phyloP scores from a whole-genome alignment of 371 early-diverging fungal species.

The Mucor sp. region DNA sequence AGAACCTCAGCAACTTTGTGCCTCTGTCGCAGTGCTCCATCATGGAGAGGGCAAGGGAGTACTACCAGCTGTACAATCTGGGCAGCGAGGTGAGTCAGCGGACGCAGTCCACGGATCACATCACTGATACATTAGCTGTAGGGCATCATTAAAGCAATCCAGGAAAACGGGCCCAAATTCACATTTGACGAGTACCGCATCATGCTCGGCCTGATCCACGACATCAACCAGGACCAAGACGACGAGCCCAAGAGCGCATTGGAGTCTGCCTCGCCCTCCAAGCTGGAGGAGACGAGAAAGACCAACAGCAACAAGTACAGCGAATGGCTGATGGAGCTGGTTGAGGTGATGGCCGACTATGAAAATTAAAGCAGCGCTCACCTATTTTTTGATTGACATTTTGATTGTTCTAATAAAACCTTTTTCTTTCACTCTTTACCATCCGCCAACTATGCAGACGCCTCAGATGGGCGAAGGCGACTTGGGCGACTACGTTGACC shows the following conservation, averaged over 20 bases:
- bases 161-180: conserved; percentile 46
- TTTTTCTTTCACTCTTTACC: not conserved
- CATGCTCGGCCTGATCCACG: conserved; percentile 46
- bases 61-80: conserved; percentile 71
- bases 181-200: conserved; percentile 54
- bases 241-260: conserved; percentile 18
- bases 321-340: conserved; percentile 49
- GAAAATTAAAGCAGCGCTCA: conserved; percentile 24
- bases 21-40: conserved; percentile 64
- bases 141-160: conserved; percentile 43
- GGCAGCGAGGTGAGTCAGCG: conserved; percentile 53
- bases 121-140: not conserved
- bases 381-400: not conserved
- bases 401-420: not conserved
- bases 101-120: not conserved
- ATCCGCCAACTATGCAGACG: not conserved
- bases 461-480: not conserved
- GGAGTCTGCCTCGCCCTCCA: not conserved
- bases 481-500: conserved; percentile 15
- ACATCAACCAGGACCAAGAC: conserved; percentile 33
- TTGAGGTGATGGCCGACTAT: conserved; percentile 48
- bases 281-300: conserved; percentile 12
- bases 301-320: conserved; percentile 32
- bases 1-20: conserved; percentile 83
- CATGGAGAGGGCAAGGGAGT: conserved; percentile 71